Percentiles rank a stretch among this genome's conserved stretches.
These are phyloP conservation scores for Diplodia intermedia DNA, from an alignment of 2,329 filamentous ascomycete genomes.

Conservation along the genomic window DNA sequence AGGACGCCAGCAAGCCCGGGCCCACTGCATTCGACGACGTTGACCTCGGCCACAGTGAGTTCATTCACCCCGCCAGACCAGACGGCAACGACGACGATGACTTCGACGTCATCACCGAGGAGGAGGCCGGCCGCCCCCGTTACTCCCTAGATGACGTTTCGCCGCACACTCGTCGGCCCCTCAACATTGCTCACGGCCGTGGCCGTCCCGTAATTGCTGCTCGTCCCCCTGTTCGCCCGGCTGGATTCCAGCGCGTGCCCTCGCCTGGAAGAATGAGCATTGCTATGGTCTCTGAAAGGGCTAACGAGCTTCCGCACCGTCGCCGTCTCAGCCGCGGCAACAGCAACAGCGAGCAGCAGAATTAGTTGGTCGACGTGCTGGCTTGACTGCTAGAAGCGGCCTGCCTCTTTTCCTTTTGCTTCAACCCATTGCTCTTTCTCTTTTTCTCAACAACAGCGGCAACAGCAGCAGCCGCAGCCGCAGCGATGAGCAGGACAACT, in stretches of 20 bases:
- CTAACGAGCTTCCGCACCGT: conserved; percentile 9
- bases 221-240: background rate
- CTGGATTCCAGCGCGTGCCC: background rate
- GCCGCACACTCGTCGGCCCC: background rate
- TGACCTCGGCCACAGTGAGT: background rate
- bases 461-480: too few relatives aligned
- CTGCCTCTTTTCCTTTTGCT: background rate
- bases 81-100: background rate
- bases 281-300: conserved; percentile 22
- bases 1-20: too few relatives aligned
- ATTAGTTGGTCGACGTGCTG: too few relatives aligned
- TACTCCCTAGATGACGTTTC: background rate
- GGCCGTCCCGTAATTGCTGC: background rate
- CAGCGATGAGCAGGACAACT: too few relatives aligned
- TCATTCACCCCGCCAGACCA: background rate
- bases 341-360: too few relatives aligned
- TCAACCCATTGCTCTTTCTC: too few relatives aligned
- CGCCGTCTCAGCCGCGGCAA: background rate
- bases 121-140: background rate
- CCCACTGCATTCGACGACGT: background rate
- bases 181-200: background rate
- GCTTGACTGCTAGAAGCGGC: background rate
- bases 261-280: conserved; percentile 9
- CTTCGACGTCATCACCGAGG: background rate
- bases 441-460: too few relatives aligned